phyloP scores from a whole-genome alignment of 768 basidiomycete genomes.

The Mycena pura region DNA sequence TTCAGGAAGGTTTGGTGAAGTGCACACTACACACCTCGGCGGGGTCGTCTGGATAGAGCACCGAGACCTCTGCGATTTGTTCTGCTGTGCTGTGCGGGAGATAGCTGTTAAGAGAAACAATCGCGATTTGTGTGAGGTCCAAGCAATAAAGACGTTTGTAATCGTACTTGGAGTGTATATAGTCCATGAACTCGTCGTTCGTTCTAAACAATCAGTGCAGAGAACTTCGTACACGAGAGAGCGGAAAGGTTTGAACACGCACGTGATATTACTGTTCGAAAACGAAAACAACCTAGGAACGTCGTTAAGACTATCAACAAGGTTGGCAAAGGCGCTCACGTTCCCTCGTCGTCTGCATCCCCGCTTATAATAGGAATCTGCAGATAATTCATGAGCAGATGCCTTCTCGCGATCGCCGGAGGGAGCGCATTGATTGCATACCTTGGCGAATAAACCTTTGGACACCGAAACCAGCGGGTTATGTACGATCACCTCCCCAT shows the following conservation, averaged over 20 bases:
- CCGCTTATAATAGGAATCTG: conserved; percentile 36
- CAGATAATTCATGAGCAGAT: background rate
- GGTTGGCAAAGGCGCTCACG: conserved; percentile 30
- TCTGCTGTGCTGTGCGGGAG: background rate
- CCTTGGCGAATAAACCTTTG: conserved; percentile 42
- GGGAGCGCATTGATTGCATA: conserved; percentile 24
- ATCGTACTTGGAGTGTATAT: conserved; percentile 9
- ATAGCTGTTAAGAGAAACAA: conserved; percentile 5
- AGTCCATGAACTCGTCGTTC: conserved; percentile 7
- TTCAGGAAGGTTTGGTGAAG: background rate
- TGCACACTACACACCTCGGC: background rate
- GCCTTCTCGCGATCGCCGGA: conserved; percentile 4
- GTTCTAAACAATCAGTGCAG: conserved; percentile 13
- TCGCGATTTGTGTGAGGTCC: background rate
- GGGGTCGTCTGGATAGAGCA: conserved; percentile 18
- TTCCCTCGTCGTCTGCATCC: conserved; percentile 51
- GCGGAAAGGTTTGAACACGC: too few relatives aligned
- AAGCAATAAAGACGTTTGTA: background rate
- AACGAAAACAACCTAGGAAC: background rate
- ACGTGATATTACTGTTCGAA: background rate
- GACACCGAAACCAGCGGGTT: conserved; percentile 39
- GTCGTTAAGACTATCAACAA: background rate
- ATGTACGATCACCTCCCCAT: conserved; percentile 44
- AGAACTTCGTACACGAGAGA: background rate
- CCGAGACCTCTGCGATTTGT: background rate